Evolutionary conservation across 2,329 filamentous ascomycete species (phyloP), one percentile per base, ranked within the genome.

Genomic region (Diaporthe sp.): DNA sequence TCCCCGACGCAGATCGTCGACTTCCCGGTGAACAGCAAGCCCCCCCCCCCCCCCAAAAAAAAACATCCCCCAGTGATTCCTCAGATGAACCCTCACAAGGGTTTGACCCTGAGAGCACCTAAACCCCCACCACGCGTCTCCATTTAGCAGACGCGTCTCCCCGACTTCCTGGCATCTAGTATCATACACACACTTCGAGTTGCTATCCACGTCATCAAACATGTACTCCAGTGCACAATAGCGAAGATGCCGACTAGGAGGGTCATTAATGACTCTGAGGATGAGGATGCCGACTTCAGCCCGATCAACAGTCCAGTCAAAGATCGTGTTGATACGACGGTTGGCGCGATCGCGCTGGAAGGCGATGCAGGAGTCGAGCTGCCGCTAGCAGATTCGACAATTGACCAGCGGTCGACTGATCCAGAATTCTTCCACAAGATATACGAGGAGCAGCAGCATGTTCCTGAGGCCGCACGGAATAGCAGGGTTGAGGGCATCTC

Each of bases 361-460:
- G 61, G n/a, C 70, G 37, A 57, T 70, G 58, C 53, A 60, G n/a
- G 51, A 34, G 49, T 61, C 58, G 28, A 51, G 28, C 51, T 25
- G 17, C 65, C 15, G 39, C 72, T 22, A 73, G 72, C 49, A 51
- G 73, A 42, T 73, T 75, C 47, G 51, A 51, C 51, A 63, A 63
- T 71, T 12, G 77, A 78, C 73, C 79, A 80, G 72, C 82, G 80
- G 31, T 89, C 88, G 22, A 90, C 88, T 1, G 87, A 90, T 75
- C 83, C 85, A 1, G 84, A 82, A 0, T 87, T 88, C 77, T 90
- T 90, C 76, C 85, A 85, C 63, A 83, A 82, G 68, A 79, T 90
- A 13, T 89, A 88, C 75, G 82, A 87, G 31, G 86, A 88, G 65
- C 87, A 89, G 78, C 83, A 84, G 53, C 81, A 82, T 47, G 82